These are phyloP conservation scores for Blastocystis sp. DNA, from an alignment of 352 stramenopile species.

Conservation along the genomic window DNA sequence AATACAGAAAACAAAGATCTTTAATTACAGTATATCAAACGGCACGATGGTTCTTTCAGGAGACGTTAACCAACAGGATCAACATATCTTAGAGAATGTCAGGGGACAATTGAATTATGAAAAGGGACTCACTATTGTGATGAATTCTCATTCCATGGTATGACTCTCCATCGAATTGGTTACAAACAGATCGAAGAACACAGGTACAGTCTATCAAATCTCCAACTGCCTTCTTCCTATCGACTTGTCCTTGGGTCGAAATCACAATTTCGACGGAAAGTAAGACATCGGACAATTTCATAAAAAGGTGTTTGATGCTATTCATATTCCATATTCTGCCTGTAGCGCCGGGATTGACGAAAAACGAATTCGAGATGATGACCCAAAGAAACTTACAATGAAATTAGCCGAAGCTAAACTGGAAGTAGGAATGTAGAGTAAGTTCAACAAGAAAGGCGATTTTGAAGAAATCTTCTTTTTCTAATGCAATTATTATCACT, in stretches of 20 bases:
- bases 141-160: background rate
- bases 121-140: no score
- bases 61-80: no score
- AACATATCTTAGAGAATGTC: no score
- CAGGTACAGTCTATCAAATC: background rate
- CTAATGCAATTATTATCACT: conserved; percentile 14
- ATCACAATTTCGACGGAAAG: background rate
- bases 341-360: conserved; percentile 20
- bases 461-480: background rate
- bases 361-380: conserved; percentile 20
- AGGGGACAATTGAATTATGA: no score
- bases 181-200: no score
- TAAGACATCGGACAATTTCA: background rate
- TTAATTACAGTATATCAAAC: background rate
- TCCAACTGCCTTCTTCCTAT: background rate
- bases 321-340: conserved; percentile 7
- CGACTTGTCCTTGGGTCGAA: background rate
- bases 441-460: background rate
- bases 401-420: conserved; percentile 46
- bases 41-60: background rate
- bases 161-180: no score
- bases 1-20: background rate
- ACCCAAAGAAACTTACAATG: conserved; percentile 34
- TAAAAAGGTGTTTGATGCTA: conserved; percentile 2
- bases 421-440: background rate